A percentile compares a stretch with the other conserved stretches of the same genome.
Evolutionary conservation across 306 rosid species (phyloP).

Genomic region (Trifolium repens): DNA sequence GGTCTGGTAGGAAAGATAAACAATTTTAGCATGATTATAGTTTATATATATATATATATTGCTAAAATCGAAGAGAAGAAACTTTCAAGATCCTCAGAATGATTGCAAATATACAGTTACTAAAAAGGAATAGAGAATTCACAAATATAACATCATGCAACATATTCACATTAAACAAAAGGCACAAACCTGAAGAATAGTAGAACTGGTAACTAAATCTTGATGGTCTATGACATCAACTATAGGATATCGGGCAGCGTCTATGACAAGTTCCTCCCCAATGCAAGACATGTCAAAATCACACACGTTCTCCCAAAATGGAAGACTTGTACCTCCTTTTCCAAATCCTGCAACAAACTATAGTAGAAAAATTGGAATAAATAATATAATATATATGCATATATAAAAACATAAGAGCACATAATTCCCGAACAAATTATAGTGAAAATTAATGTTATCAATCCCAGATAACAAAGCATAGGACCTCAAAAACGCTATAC

Average conservation of each 20-base stretch:
- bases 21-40: slow-evolving; percentile 16
- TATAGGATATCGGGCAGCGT: slow-evolving; percentile 76
- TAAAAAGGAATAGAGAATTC: slow-evolving; percentile 12
- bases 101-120: slow-evolving; percentile 9
- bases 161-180: slow-evolving; percentile 1
- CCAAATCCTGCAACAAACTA: slow-evolving; percentile 98
- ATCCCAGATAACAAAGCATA: not conserved
- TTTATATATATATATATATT: not conserved
- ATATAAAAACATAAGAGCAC: not conserved
- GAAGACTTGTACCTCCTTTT: slow-evolving; percentile 85
- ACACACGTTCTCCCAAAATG: slow-evolving; percentile 88
- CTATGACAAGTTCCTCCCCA: slow-evolving; percentile 79
- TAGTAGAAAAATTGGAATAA: slow-evolving; percentile 36
- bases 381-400: not conserved
- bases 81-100: slow-evolving; percentile 23
- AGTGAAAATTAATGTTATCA: not conserved
- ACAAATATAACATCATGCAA: not conserved
- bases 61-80: slow-evolving; percentile 5
- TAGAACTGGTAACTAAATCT: slow-evolving; percentile 76
- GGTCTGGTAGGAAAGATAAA: slow-evolving; percentile 44
- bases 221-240: slow-evolving; percentile 73
- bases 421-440: slow-evolving; percentile 1
- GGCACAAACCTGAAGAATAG: slow-evolving; percentile 74
- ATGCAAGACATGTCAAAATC: slow-evolving; percentile 73
- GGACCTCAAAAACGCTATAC: not conserved